Evolutionary conservation across 2,329 filamentous ascomycete genomes (phyloP), one percentile per base, ranked within the genome.

Genomic region (Fusarium sp.): DNA sequence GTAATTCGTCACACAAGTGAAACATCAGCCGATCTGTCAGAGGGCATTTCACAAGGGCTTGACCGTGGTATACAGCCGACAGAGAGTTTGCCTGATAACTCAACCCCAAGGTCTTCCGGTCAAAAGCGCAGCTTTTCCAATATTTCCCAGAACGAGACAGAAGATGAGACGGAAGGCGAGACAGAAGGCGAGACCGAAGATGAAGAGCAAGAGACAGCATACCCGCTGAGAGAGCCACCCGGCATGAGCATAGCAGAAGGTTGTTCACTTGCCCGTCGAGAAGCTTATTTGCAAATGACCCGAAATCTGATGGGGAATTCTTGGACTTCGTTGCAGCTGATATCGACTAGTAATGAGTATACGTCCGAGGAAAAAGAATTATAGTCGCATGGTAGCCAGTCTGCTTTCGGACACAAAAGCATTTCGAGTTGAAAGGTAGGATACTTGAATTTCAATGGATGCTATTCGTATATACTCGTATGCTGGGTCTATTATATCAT

Each of bases 271-370:
- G 29, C 70, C 8, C 74, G 78, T 11, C 69, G 59, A 16, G 78
- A 80, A 7, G 81, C 81, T 4, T 82, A 81, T 46, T 44, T 58
- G 9, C 70, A 67, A n/a, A 81, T 80, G 75, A 57, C 78, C 0
- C 64, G 67, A 20, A 79, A 79, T 32, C 53, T 74, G 7, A 55
- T 61, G 9, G 72, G 72, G 8, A 74, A 67, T 8, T 67, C 69
- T 4, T 82, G 81, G 80, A 62, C 53, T 6, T 48, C 77, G 0
- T 75, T 82, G 11, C 65, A 71, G 4, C 70, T 83, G 12, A 71
- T 83, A 30, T 82, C 80, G 0, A 80, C 79, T 2, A 77, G 66
- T 30, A 69, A 76, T 24, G 72, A 80, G 34, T 78, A 83, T 49
- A 78, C 74, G 1, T 45, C 40, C 3, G 53, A 55, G 12, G 81